These are phyloP conservation scores for Prunella vulgaris DNA, from an alignment of 257 asterid species.

Conservation along the genomic window DNA sequence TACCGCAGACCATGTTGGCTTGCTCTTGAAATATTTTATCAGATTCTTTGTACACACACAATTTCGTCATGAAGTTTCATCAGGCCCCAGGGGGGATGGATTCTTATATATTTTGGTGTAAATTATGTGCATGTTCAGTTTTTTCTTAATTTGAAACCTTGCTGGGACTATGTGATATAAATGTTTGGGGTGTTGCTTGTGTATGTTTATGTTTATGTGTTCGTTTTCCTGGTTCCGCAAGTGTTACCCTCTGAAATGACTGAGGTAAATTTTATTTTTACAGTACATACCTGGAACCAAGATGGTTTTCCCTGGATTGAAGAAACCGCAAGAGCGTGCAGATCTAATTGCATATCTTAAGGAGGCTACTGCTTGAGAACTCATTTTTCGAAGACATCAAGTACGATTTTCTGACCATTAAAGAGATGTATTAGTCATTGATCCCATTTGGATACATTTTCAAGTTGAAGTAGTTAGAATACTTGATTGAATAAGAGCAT, in stretches of 20 bases:
- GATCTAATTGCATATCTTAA: conserved; percentile 88
- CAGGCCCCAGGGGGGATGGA: too few relatives aligned
- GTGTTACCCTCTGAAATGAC: background rate
- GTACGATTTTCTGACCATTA: background rate
- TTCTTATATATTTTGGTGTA: too few relatives aligned
- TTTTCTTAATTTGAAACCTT: background rate
- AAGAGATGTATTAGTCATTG: background rate
- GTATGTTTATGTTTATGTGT: background rate
- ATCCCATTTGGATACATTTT: background rate
- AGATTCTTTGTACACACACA: too few relatives aligned
- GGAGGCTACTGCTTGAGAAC: conserved; percentile 62
- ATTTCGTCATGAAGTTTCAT: too few relatives aligned
- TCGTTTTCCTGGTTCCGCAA: background rate
- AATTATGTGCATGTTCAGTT: too few relatives aligned
- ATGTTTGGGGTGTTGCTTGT: background rate
- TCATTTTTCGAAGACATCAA: background rate
- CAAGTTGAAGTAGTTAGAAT: background rate
- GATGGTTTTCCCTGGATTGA: conserved; percentile 98
- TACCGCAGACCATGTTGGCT: background rate
- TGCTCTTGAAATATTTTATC: background rate
- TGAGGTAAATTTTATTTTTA: background rate
- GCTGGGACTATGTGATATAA: background rate
- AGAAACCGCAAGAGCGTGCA: conserved; percentile 90
- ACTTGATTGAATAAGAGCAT: background rate
- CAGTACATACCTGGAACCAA: conserved; percentile 97